Evolutionary conservation across 352 stramenopile genomes (phyloP).

Genomic region (Phytophthora meadii): DNA sequence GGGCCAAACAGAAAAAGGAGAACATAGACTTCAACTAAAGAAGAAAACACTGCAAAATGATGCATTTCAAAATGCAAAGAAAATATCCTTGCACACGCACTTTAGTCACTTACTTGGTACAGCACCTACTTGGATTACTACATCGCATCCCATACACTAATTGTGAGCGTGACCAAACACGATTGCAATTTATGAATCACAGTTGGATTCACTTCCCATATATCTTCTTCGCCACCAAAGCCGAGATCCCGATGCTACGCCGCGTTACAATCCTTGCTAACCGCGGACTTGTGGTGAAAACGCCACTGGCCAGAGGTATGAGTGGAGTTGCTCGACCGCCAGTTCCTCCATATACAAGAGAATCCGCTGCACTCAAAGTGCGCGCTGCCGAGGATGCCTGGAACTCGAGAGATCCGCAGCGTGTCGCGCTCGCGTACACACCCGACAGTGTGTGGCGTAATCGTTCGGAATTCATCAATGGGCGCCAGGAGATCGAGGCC

Average conservation of each 20-base stretch:
- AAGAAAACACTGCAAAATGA: no score
- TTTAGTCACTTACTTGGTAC: no score
- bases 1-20: no score
- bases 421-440: constrained; percentile 87
- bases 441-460: constrained; percentile 87
- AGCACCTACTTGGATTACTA: no score
- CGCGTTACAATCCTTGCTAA: neutral
- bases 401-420: constrained; percentile 80
- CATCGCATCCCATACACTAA: no score
- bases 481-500: constrained; percentile 71
- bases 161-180: no score
- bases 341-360: constrained; percentile 82
- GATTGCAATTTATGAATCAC: no score
- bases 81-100: no score
- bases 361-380: constrained; percentile 82
- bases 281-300: neutral
- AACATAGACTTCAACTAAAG: no score
- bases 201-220: no score
- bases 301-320: constrained; percentile 10
- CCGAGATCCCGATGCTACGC: neutral
- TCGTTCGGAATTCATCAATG: constrained; percentile 81
- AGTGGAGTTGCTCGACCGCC: constrained; percentile 42
- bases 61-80: no score
- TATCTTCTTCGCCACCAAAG: no score
- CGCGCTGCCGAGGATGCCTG: constrained; percentile 89